Evolutionary conservation across 2,329 filamentous ascomycete species (phyloP).

Genomic region (Eutypella sp.): DNA sequence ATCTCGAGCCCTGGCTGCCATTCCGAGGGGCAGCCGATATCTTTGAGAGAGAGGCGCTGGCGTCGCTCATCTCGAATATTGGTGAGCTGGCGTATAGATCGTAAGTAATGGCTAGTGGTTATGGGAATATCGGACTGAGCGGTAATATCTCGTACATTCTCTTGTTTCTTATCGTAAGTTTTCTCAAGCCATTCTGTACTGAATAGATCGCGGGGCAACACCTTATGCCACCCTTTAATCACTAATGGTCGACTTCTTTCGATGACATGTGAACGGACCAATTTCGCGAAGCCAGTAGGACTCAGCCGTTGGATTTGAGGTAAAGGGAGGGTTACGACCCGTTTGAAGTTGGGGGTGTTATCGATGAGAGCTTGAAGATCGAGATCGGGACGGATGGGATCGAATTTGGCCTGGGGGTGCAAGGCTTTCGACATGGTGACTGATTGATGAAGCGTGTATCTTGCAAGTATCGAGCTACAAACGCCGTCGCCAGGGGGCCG

Average conservation of each 20-base stretch:
- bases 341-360: constrained; percentile 77
- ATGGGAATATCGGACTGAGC: constrained; percentile 71
- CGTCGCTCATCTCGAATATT: constrained; percentile 74
- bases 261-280: constrained; percentile 79
- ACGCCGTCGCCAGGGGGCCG: too few species aligned
- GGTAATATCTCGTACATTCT: constrained; percentile 77
- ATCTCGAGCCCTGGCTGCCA: too few species aligned
- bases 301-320: constrained; percentile 74
- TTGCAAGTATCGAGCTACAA: too few species aligned
- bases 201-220: constrained; percentile 73
- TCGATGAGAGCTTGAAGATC: constrained; percentile 74
- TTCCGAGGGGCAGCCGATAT: constrained; percentile 87
- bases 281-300: constrained; percentile 75
- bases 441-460: too few species aligned
- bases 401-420: constrained; percentile 82
- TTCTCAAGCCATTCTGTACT: constrained; percentile 73
- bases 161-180: constrained; percentile 75
- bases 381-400: constrained; percentile 82
- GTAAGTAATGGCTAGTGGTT: constrained; percentile 84
- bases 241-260: constrained; percentile 82
- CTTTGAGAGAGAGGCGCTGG: constrained; percentile 91
- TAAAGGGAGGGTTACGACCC: constrained; percentile 74
- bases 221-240: constrained; percentile 79
- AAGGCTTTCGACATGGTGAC: constrained; percentile 65
- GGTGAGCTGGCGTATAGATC: constrained; percentile 77